These are phyloP conservation scores for Alectoria sarmentosa DNA, from an alignment of 495 filamentous ascomycete species.

Conservation along the genomic window DNA sequence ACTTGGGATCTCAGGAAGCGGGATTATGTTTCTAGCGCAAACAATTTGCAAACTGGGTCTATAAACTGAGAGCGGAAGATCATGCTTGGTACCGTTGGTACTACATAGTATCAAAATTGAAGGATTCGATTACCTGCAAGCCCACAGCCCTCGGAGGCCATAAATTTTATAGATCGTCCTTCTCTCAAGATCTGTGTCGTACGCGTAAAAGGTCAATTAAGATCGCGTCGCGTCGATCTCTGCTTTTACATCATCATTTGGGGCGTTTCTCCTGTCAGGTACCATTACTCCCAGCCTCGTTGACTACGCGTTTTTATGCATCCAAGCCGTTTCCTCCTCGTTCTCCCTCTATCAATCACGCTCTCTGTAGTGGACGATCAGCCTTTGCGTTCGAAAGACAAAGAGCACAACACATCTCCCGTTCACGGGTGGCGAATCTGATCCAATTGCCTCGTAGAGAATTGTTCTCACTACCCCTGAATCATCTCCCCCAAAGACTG, in stretches of 20 bases:
- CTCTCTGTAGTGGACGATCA: not conserved
- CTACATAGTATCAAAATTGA: no score
- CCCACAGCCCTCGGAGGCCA: no score
- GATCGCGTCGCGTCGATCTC: constrained; percentile 1
- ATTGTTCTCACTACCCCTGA: not conserved
- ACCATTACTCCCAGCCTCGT: not conserved
- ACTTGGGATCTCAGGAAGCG: no score
- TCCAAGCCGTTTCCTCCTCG: not conserved
- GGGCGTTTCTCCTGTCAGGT: constrained; percentile 3
- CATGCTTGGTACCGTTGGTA: no score
- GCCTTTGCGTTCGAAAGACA: not conserved
- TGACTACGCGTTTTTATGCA: not conserved
- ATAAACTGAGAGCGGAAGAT: no score
- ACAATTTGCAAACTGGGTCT: no score
- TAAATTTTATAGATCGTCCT: constrained; percentile 3
- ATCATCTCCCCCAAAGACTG: not conserved
- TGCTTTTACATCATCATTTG: constrained; percentile 4
- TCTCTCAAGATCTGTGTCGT: not conserved
- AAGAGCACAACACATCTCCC: not conserved
- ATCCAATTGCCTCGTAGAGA: not conserved
- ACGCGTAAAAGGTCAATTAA: not conserved
- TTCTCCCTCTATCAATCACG: not conserved
- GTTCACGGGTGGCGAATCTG: not conserved
- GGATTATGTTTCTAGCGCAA: no score
- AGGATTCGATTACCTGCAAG: no score